Base-by-base conservation (phyloP, 1,284 basidiomycete species). In the Fomes fomentarius region DNA sequence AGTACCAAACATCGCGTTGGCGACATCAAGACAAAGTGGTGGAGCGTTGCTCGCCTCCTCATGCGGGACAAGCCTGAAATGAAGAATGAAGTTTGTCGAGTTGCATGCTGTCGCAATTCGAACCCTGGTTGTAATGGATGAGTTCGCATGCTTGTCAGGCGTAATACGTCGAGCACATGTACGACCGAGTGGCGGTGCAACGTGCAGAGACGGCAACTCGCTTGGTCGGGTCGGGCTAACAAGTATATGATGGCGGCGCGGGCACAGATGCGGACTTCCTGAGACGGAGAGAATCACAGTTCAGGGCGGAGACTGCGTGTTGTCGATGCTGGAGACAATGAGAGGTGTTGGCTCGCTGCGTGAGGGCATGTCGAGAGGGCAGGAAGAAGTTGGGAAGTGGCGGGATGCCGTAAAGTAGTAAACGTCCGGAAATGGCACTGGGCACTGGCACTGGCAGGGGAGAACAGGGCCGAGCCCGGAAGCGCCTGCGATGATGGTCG, bases 401-500 rank as follows among this genome's bases (percentile, higher is more conserved):
- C 57, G 58, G 58, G 54, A 60, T 54, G 54, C 49, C 52, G 58
- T 60, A 56, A 39, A 15, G 54, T 46, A 49, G 58, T 60, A 56
- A 39, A 15, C 19, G 21, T 14, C 11, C 50, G 33, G 33, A 31
- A 50, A 28, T 26, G n/a, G 22, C 10, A 12, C 39, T n/a, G 35
- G 25, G 42, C 47, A 34, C 6, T n/a, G n/a, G n/a, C n/a, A n/a
- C n/a, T n/a, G n/a, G n/a, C n/a, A n/a, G n/a, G n/a, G n/a, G n/a
- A n/a, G n/a, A n/a, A n/a, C n/a, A n/a, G n/a, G n/a, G n/a, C n/a
- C n/a, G 26, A 26, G 14, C 9, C 11, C 8, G 15, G n/a, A 48
- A 22, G 43, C 54, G 54, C 52, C 47, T 17, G 34, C 15, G 51
- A 57, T 61, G 59, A 61, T 61, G 59, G 59, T 61, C 59, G 59